Percentiles rank a stretch among this genome's conserved stretches.
phyloP scores from a whole-genome alignment of 139 green algal species.

The Chlorella sp. region DNA sequence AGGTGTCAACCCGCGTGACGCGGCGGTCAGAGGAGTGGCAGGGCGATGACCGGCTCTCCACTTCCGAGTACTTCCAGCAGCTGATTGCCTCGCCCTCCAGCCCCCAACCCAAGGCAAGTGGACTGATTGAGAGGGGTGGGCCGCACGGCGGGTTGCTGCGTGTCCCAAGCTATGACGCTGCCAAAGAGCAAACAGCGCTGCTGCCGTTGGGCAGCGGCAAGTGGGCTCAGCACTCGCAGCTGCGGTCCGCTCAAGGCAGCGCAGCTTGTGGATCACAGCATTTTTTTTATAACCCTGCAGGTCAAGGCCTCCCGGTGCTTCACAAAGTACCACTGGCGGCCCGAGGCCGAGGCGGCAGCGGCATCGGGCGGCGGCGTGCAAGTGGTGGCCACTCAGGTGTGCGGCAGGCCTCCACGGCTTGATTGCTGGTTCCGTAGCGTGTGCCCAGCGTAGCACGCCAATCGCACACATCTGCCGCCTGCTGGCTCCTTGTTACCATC shows the following conservation, averaged over 20 bases:
- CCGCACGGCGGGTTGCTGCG: too few relatives aligned
- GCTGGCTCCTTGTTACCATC: too few relatives aligned
- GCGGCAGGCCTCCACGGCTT: too few relatives aligned
- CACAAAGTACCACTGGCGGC: slow-evolving; percentile 88
- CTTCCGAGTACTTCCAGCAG: slow-evolving; percentile 81
- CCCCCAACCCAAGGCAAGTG: slow-evolving; percentile 42
- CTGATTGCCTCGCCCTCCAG: slow-evolving; percentile 29
- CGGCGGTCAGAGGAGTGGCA: slow-evolving; percentile 51
- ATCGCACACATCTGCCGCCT: not conserved
- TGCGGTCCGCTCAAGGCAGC: too few relatives aligned
- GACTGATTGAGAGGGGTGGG: too few relatives aligned
- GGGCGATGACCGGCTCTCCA: slow-evolving; percentile 65
- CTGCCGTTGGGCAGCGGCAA: too few relatives aligned
- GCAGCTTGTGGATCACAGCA: too few relatives aligned
- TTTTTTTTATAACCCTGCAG: slow-evolving; percentile 4
- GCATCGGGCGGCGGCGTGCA: slow-evolving; percentile 40
- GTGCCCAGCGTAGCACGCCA: too few relatives aligned
- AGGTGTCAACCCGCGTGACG: slow-evolving; percentile 68
- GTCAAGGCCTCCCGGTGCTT: slow-evolving; percentile 87
- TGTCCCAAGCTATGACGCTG: too few relatives aligned
- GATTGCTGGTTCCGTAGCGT: too few relatives aligned
- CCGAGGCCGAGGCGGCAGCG: slow-evolving; percentile 19
- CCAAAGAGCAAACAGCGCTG: too few relatives aligned
- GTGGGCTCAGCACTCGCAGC: too few relatives aligned
- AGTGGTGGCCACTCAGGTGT: slow-evolving; percentile 82